Base-by-base conservation (phyloP, 2,329 filamentous ascomycete species). In the Ascosphaera apis region DNA sequence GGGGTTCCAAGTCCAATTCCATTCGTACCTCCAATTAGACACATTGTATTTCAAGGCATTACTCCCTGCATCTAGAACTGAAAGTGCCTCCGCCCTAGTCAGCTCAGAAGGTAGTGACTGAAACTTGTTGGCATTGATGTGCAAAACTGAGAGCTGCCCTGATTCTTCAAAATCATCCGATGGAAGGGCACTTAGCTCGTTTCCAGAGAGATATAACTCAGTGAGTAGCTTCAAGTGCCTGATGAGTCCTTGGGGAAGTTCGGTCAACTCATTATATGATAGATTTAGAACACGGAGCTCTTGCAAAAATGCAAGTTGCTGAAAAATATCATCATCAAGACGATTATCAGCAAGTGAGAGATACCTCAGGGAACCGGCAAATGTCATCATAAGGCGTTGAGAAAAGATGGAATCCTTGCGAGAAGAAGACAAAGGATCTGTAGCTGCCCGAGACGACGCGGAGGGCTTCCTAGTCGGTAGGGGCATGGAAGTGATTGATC, bases 1-100 rank as follows among this genome's bases (percentile, higher is more conserved):
- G 34, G 79, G 81, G 48, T 98, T 98, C 65, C 88, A 80, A 50
- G 95, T 95, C 88, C 88, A 98, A 48, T 98, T 98, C 88, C 88
- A 98, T 52, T 98, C 88, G 51, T 98, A 98, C 0, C 86, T 88
- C 65, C 91, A 92, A 49, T 98, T 98, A 19, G 83, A 88, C 34
- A 98, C 91, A 52, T 98, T 98, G 66, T 98, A 98, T 55, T 95
- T 98, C 39, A 98, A 63, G 15, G 71, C 74, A 51, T 98, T 98
- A 63, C 80, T 93, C 41, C 84, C 86, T 42, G 91, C 91, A 55
- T 98, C 88, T 35, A 98, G 65, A 35, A 93, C 77, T 3, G 83
- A 76, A 17, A 98, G 67, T 54, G 88, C 88, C 56, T 83, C 80
- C 32, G 92, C 82, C 53, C 92, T 82, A 41, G 83, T 91, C 34